Conservation (phyloP, 345 rosid genomes). For the Mercurialis annua region DNA sequence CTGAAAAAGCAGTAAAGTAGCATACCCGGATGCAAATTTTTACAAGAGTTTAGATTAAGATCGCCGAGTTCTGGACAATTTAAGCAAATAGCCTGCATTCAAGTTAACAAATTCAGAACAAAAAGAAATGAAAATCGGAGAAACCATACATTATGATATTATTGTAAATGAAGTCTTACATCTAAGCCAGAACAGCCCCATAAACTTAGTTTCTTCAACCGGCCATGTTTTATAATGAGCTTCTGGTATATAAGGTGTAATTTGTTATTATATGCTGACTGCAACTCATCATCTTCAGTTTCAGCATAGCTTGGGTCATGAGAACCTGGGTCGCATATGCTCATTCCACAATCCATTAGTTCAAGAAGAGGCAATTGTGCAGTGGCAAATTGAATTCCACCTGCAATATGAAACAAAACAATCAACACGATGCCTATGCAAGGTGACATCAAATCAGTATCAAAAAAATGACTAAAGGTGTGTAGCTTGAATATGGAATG, state of each 20-base stretch:
- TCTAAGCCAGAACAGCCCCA: slow-evolving; percentile 99
- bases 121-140: not conserved
- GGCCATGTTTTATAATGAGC: slow-evolving; percentile 77
- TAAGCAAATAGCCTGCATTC: slow-evolving; percentile 76
- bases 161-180: slow-evolving; percentile 43
- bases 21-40: slow-evolving; percentile 70
- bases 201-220: slow-evolving; percentile 80
- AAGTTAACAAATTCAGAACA: slow-evolving; percentile 29
- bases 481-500: slow-evolving; percentile 26
- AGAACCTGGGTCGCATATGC: slow-evolving; percentile 61
- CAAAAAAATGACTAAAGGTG: not conserved
- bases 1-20: not conserved
- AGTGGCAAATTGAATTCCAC: slow-evolving; percentile 97
- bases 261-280: slow-evolving; percentile 44
- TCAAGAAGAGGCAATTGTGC: slow-evolving; percentile 94
- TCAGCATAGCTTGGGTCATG: slow-evolving; percentile 37
- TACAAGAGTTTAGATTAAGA: slow-evolving; percentile 77
- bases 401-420: slow-evolving; percentile 32
- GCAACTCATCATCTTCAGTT: slow-evolving; percentile 34
- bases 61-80: slow-evolving; percentile 88
- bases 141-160: not conserved
- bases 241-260: slow-evolving; percentile 69
- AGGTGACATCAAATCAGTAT: not conserved
- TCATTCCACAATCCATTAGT: slow-evolving; percentile 99
- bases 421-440: not conserved